phyloP scores from a whole-genome alignment of 1,284 basidiomycete species.

The Porphyrellus sp. region DNA sequence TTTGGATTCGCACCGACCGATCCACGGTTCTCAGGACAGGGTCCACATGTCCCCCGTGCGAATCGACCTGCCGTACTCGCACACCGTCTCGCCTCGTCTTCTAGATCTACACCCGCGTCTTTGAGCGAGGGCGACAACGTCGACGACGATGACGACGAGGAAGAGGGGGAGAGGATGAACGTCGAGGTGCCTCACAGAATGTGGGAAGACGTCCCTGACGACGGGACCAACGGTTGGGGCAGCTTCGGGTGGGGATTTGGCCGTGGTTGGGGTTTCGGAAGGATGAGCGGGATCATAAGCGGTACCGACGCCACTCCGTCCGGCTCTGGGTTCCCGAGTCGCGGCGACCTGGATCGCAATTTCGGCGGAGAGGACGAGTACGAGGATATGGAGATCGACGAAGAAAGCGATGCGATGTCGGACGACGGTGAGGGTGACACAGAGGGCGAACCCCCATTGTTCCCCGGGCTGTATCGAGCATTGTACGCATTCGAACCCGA shows the following conservation, averaged over 20 bases:
- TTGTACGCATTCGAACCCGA: slow-evolving; percentile 70
- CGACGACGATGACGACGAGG: neutral
- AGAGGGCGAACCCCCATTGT: slow-evolving; percentile 44
- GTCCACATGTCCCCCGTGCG: slow-evolving; percentile 49
- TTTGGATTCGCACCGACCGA: slow-evolving; percentile 55
- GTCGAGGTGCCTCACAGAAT: neutral
- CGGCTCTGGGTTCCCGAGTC: slow-evolving; percentile 36
- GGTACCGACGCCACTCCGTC: too few species aligned
- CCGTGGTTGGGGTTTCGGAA: slow-evolving; percentile 32
- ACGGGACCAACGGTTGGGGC: slow-evolving; percentile 39
- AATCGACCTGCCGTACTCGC: slow-evolving; percentile 44
- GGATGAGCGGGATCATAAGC: slow-evolving; percentile 9
- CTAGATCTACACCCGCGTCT: slow-evolving; percentile 19
- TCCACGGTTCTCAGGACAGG: slow-evolving; percentile 52
- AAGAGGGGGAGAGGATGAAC: slow-evolving; percentile 4
- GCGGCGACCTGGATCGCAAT: slow-evolving; percentile 48
- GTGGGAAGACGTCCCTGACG: slow-evolving; percentile 26
- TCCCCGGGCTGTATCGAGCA: slow-evolving; percentile 68
- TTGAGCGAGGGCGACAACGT: slow-evolving; percentile 9
- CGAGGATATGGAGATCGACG: slow-evolving; percentile 25
- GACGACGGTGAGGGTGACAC: slow-evolving; percentile 26
- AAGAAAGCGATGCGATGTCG: slow-evolving; percentile 11
- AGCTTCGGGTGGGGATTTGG: slow-evolving; percentile 42
- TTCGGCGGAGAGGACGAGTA: slow-evolving; percentile 42
- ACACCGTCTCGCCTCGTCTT: slow-evolving; percentile 37